A percentile compares a stretch with the other conserved stretches of the same genome.
These are phyloP conservation scores for Neolentinus lepideus DNA, from an alignment of 1,284 basidiomycete genomes.

Conservation along the genomic window DNA sequence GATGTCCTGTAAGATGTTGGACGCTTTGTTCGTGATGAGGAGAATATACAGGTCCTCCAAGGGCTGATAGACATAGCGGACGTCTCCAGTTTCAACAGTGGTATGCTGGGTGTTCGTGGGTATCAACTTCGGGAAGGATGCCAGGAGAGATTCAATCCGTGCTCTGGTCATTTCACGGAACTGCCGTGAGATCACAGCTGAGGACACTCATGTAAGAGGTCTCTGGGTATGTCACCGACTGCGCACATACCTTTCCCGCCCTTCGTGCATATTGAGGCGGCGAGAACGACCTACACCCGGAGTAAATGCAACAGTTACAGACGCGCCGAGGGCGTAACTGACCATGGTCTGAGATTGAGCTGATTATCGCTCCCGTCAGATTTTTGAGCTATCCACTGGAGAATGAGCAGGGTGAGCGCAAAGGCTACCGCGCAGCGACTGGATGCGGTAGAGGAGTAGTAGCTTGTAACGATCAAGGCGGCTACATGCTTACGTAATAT, in stretches of 20 bases:
- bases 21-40: constrained; percentile 96
- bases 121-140: constrained; percentile 97
- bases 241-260: constrained; percentile 74
- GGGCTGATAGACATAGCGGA: constrained; percentile 97
- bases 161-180: constrained; percentile 92
- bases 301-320: background rate
- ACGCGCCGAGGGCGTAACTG: background rate
- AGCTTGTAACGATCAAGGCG: no score
- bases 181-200: constrained; percentile 95
- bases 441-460: no score
- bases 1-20: constrained; percentile 98
- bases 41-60: constrained; percentile 98
- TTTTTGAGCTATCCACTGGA: no score
- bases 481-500: no score
- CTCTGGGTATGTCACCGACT: background rate
- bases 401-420: no score
- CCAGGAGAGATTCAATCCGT: constrained; percentile 90
- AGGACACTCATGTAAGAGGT: background rate
- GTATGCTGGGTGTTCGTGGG: constrained; percentile 97
- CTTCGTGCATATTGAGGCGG: constrained; percentile 92
- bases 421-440: no score
- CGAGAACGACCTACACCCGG: constrained; percentile 73
- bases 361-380: no score
- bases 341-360: no score
- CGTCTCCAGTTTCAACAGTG: constrained; percentile 87